Conservation (phyloP, 1,139 yeast species). For the Pneumocystis jirovecii region DNA sequence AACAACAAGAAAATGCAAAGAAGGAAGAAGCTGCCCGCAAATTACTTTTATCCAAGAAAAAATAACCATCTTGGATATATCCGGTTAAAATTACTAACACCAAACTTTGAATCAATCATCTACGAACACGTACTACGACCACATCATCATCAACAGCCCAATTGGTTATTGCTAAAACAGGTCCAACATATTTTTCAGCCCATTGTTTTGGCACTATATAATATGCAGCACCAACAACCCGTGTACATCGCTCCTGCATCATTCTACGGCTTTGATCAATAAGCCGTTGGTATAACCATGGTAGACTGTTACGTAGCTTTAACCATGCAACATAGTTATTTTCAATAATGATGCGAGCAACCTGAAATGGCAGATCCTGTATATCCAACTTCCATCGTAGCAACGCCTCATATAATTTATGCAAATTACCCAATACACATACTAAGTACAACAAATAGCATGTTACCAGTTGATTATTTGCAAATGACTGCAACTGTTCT, state of each 20-base stretch:
- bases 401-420: background rate
- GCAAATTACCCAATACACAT: background rate
- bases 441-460: background rate
- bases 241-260: background rate
- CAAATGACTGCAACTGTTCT: background rate
- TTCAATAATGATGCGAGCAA: background rate
- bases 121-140: background rate
- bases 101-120: background rate
- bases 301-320: background rate
- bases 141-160: background rate
- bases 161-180: background rate
- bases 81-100: background rate
- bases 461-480: background rate
- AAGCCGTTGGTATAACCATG: background rate
- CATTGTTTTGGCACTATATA: background rate
- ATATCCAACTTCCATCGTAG: background rate
- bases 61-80: background rate
- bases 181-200: background rate
- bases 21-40: constrained; percentile 10
- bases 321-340: background rate
- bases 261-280: background rate
- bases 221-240: background rate
- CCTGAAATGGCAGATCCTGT: background rate
- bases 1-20: constrained; percentile 10
- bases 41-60: constrained; percentile 1